phyloP scores from a whole-genome alignment of 2,329 filamentous ascomycete species.

The Aspergillus arachidicola region DNA sequence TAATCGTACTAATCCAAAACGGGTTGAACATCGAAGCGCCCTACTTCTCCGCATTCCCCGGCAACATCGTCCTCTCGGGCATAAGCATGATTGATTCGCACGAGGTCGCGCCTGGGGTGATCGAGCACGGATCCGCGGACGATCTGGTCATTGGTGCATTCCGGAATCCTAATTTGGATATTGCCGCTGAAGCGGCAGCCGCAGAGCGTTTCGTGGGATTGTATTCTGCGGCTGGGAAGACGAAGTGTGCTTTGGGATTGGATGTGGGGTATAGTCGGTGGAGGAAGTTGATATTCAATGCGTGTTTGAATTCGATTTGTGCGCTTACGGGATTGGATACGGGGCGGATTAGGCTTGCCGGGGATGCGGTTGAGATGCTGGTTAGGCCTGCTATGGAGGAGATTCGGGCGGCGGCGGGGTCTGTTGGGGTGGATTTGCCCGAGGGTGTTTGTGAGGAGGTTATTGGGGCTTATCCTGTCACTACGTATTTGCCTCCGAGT shows the following conservation, averaged over 20 bases:
- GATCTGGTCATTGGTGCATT: slow-evolving; percentile 56
- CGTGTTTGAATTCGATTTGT: slow-evolving; percentile 57
- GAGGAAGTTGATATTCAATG: slow-evolving; percentile 52
- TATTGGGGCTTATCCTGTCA: slow-evolving; percentile 52
- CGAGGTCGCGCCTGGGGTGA: slow-evolving; percentile 50
- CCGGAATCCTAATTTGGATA: slow-evolving; percentile 15
- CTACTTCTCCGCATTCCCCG: slow-evolving; percentile 53
- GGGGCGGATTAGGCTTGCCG: slow-evolving; percentile 51
- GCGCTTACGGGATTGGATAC: slow-evolving; percentile 57
- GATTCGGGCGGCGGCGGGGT: slow-evolving; percentile 46
- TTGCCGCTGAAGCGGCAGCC: slow-evolving; percentile 7
- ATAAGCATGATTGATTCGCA: slow-evolving; percentile 57
- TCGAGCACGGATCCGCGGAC: slow-evolving; percentile 59
- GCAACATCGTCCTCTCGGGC: slow-evolving; percentile 56
- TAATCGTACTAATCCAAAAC: slow-evolving; percentile 63
- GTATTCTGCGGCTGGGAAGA: slow-evolving; percentile 53
- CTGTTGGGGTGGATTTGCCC: slow-evolving; percentile 47
- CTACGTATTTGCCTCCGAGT: slow-evolving; percentile 49
- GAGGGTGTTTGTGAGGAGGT: slow-evolving; percentile 45
- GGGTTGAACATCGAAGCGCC: slow-evolving; percentile 66
- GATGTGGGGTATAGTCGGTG: slow-evolving; percentile 34
- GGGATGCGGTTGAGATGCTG: slow-evolving; percentile 48
- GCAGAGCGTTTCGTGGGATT: slow-evolving; percentile 48
- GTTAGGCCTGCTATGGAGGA: slow-evolving; percentile 56
- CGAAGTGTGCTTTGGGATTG: slow-evolving; percentile 43